Evolutionary conservation across 768 basidiomycete genomes (phyloP).

Genomic region (Psilocybe cubensis): DNA sequence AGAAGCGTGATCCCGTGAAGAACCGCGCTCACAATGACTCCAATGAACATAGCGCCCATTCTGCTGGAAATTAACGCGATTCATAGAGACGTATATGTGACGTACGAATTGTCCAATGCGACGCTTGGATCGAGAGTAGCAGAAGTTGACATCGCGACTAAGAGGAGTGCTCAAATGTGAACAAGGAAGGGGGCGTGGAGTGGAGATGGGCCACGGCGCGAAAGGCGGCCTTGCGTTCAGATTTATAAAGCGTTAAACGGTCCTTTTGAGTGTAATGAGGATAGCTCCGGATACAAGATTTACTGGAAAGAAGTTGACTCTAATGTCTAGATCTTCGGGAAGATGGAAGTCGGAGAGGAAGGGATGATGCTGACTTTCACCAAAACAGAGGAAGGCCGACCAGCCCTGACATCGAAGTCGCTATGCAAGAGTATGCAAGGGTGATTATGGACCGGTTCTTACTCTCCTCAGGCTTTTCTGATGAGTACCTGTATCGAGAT

Average conservation of each 20-base stretch:
- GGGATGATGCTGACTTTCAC: not conserved
- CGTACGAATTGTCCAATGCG: constrained; percentile 38
- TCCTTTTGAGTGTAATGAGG: not conserved
- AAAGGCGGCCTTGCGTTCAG: not conserved
- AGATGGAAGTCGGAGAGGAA: not conserved
- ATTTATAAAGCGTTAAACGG: not conserved
- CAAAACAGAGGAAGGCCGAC: not conserved
- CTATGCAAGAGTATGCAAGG: no score
- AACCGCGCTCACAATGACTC: constrained; percentile 38
- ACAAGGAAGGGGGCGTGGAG: constrained; percentile 1
- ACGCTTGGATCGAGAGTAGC: constrained; percentile 31
- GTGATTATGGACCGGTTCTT: no score
- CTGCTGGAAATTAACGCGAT: constrained; percentile 21
- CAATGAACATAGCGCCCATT: constrained; percentile 49
- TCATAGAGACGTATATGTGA: not conserved
- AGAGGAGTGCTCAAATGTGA: not conserved
- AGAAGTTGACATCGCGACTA: constrained; percentile 21
- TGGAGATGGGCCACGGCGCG: not conserved
- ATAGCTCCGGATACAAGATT: not conserved
- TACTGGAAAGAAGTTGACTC: not conserved
- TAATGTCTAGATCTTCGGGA: not conserved
- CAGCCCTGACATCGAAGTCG: not conserved
- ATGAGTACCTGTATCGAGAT: constrained; percentile 1
- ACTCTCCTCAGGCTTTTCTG: not conserved
- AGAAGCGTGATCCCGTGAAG: constrained; percentile 48